A percentile compares a stretch with the other conserved stretches of the same genome.
These are phyloP conservation scores for Malus fusca DNA, from an alignment of 306 rosid species.

Conservation along the genomic window DNA sequence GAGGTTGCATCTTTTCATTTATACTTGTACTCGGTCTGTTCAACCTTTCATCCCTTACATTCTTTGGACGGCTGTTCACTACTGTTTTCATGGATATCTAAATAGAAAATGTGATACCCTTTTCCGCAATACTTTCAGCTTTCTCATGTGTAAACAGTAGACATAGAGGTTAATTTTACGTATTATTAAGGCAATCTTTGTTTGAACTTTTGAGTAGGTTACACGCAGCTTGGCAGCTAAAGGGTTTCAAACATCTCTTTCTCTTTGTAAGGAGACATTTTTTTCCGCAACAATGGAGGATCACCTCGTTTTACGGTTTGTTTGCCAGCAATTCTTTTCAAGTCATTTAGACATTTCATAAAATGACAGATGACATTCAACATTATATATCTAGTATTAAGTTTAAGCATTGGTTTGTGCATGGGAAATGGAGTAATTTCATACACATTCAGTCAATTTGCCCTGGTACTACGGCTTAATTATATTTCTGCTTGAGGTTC, in stretches of 20 bases:
- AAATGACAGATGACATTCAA: neutral
- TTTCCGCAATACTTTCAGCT: neutral
- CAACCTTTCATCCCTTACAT: neutral
- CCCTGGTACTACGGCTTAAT: neutral
- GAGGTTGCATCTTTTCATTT: neutral
- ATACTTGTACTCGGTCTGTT: neutral
- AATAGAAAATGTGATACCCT: neutral
- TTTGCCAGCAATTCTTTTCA: constrained; percentile 1
- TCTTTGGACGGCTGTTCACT: neutral
- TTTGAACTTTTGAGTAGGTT: constrained; percentile 39
- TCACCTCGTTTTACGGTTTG: constrained; percentile 64
- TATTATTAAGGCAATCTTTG: neutral
- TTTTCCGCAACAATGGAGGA: constrained; percentile 73
- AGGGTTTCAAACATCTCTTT: constrained; percentile 72
- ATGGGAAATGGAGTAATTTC: neutral
- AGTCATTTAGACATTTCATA: constrained; percentile 1
- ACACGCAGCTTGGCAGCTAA: constrained; percentile 85
- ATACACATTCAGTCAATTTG: neutral
- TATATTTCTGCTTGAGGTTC: neutral
- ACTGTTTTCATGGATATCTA: neutral
- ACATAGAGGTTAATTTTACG: neutral
- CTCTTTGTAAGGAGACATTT: constrained; percentile 86
- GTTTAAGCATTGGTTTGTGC: neutral
- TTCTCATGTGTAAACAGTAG: neutral
- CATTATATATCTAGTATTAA: neutral